A percentile compares a stretch with the other conserved stretches of the same genome.
These are phyloP conservation scores for Friedmanniomyces simplex DNA, from an alignment of 495 filamentous ascomycete species.

Conservation along the genomic window DNA sequence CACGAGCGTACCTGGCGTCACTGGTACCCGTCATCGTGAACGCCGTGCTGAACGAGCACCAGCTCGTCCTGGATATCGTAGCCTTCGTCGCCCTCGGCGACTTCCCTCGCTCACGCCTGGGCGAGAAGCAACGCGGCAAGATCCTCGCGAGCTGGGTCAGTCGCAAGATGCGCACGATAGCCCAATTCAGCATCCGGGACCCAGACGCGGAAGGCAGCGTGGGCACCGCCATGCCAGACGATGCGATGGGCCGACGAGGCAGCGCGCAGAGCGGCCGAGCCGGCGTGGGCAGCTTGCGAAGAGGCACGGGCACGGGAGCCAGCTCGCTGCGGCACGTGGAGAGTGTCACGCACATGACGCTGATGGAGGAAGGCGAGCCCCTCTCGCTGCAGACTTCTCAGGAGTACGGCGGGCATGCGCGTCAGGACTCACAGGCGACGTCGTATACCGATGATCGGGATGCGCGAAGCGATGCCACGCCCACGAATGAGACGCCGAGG, in stretches of 20 bases:
- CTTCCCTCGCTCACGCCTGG: conserved; percentile 84
- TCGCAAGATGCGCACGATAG: conserved; percentile 85
- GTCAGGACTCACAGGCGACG: not conserved
- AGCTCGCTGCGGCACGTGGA: conserved; percentile 18
- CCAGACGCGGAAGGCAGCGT: conserved; percentile 36
- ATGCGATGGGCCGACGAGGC: conserved; percentile 36
- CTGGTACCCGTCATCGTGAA: conserved; percentile 97
- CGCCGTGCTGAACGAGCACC: conserved; percentile 84
- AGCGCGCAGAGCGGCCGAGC: conserved; percentile 14
- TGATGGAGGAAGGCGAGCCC: not conserved
- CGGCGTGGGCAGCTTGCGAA: not conserved
- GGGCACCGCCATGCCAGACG: conserved; percentile 14
- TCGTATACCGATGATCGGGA: conserved; percentile 8
- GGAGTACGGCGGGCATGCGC: not conserved
- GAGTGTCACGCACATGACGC: conserved; percentile 17
- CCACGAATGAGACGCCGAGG: conserved; percentile 22
- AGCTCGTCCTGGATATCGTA: conserved; percentile 90
- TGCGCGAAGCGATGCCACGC: conserved; percentile 25
- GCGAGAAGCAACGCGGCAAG: conserved; percentile 96
- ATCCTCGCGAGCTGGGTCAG: conserved; percentile 89
- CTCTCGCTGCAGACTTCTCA: not conserved
- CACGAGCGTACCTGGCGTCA: conserved; percentile 85
- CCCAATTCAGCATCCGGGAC: conserved; percentile 92
- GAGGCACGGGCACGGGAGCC: not conserved
- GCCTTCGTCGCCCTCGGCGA: conserved; percentile 90